These are phyloP conservation scores for Xylaria sp. DNA, from an alignment of 2,329 filamentous ascomycete genomes.

Conservation along the genomic window DNA sequence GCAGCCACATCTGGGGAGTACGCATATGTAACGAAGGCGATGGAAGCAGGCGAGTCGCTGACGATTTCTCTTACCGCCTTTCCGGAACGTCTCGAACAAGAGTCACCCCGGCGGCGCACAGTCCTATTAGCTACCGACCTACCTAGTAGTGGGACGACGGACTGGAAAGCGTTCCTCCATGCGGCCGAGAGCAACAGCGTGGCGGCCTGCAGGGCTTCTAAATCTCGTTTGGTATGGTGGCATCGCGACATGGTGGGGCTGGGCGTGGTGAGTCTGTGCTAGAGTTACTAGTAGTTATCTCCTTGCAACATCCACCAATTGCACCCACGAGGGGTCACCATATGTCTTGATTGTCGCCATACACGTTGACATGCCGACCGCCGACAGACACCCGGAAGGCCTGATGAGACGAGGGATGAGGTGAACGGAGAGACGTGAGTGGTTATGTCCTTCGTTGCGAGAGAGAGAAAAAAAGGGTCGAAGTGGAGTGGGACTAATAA, in stretches of 20 bases:
- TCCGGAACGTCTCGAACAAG: slow-evolving; percentile 33
- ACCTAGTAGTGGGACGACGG: slow-evolving; percentile 22
- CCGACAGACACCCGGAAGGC: slow-evolving; percentile 20
- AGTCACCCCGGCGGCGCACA: slow-evolving; percentile 29
- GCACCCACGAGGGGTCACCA: slow-evolving; percentile 40
- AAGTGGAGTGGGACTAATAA: slow-evolving; percentile 36
- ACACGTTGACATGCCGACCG: slow-evolving; percentile 20
- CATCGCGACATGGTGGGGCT: slow-evolving; percentile 47
- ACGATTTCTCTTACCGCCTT: slow-evolving; percentile 42
- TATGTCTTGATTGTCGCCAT: slow-evolving; percentile 33
- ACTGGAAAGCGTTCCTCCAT: slow-evolving; percentile 40
- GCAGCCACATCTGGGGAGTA: slow-evolving; percentile 41
- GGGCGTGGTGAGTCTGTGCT: slow-evolving; percentile 33
- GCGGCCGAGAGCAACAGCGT: slow-evolving; percentile 40
- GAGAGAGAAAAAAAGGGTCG: slow-evolving; percentile 1
- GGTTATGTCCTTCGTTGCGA: slow-evolving; percentile 2
- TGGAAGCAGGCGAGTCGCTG: slow-evolving; percentile 31
- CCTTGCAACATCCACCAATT: slow-evolving; percentile 44
- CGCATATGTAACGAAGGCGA: slow-evolving; percentile 14
- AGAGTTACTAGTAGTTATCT: slow-evolving; percentile 34
- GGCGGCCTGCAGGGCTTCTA: slow-evolving; percentile 43
- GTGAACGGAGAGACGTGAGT: slow-evolving; percentile 18
- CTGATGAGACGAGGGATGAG: slow-evolving; percentile 22
- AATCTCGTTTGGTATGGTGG: slow-evolving; percentile 47
- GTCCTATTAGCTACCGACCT: slow-evolving; percentile 31